Base-by-base conservation (phyloP, 176 grass and related monocot genomes). In the Raddia distichophylla region DNA sequence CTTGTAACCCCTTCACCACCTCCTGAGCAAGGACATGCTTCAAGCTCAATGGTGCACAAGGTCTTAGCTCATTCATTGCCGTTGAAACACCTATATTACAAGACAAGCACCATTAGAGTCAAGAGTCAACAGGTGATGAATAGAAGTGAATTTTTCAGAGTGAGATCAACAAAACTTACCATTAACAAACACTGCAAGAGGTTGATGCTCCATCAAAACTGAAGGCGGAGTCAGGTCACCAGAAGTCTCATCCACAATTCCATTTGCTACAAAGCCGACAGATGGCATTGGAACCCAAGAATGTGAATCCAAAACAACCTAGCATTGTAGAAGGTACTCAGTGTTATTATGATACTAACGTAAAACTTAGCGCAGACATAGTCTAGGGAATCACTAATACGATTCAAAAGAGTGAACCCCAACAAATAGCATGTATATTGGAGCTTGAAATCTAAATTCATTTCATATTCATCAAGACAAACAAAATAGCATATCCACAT, bases 231-330 rank as follows among this genome's bases (percentile, higher is more conserved):
- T 84, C 76, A 96, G 87, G 64, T 99, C 97, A 85, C 83, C 89
- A 9, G 90, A 86, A 76, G 82, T 90, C 40, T 94, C 91, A 91
- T 96, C 93, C 22, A 91, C 90, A 80, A 71, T 62, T 61, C 93
- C 93, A 90, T 99, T 99, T 60, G 80, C 87, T 74, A 91, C 89
- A 78, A 96, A 99, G 76, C 97, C 97, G 81, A 99, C 91, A 73
- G 97, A 99, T 77, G 97, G 97, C 97, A 99, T 87, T 0, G 87
- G 76, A 60, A 99, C 97, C 95, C 97, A 99, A 70, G 89, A 87
- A 79, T 96, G 97, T 86, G 97, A 93, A 86, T 99, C 97, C 87
- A 99, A 85, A 71, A 99, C 91, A 64, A 92, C 81, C 97, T 98
- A 84, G 19, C 61, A 80, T 9, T 9, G 16, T 71, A 56, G 4